Evolutionary conservation across 2,329 filamentous ascomycete species (phyloP).

Genomic region (Diaporthe eres): DNA sequence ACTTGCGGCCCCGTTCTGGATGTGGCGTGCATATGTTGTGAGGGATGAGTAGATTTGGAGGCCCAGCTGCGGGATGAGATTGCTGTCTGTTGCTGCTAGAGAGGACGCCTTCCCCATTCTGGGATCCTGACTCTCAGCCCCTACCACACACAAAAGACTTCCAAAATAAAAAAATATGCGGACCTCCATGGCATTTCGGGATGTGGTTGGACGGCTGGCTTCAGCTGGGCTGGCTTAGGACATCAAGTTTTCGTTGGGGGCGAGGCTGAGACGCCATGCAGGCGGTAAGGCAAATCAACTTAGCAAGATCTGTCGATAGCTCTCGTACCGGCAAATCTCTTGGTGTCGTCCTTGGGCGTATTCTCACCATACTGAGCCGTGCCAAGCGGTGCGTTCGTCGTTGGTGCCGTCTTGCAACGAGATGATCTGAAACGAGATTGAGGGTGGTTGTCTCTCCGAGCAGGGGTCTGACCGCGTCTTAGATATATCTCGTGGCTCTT

Average conservation of each 20-base stretch:
- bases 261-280: background rate
- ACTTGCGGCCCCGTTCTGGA: background rate
- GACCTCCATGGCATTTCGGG: background rate
- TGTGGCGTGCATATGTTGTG: background rate
- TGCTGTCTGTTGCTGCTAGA: background rate
- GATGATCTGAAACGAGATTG: slow-evolving; percentile 1
- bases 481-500: background rate
- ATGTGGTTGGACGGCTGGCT: background rate
- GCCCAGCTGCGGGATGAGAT: background rate
- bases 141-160: background rate
- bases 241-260: background rate
- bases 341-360: background rate
- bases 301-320: background rate
- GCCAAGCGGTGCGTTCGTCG: background rate
- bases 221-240: background rate
- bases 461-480: slow-evolving; percentile 17
- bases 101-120: background rate
- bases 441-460: background rate
- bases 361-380: background rate
- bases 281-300: background rate
- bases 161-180: background rate
- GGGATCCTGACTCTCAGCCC: background rate
- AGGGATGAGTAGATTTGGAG: background rate
- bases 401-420: background rate
- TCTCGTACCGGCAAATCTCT: background rate